Evolutionary conservation across 257 asterid genomes (phyloP).

Genomic region (Nicotiana tabacum): DNA sequence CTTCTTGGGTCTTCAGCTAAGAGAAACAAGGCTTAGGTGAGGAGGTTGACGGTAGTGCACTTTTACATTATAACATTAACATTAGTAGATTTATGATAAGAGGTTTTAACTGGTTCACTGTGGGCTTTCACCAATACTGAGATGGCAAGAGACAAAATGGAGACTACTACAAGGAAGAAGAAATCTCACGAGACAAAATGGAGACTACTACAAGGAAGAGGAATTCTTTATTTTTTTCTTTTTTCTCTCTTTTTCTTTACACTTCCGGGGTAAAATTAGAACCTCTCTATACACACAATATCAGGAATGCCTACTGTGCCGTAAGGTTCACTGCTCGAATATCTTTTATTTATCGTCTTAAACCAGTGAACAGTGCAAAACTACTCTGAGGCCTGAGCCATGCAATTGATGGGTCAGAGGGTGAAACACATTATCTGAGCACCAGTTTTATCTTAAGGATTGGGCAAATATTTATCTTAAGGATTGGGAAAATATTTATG

Average conservation of each 20-base stretch:
- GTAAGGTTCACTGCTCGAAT: background rate
- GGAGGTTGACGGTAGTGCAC: background rate
- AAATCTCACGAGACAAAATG: background rate
- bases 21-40: background rate
- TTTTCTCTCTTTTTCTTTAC: background rate
- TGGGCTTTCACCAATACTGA: background rate
- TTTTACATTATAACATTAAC: background rate
- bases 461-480: background rate
- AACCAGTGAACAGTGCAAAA: background rate
- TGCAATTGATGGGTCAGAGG: background rate
- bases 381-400: background rate
- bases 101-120: background rate
- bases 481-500: background rate
- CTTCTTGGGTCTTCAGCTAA: background rate
- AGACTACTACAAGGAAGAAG: background rate
- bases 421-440: background rate
- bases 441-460: background rate
- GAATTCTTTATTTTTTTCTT: background rate
- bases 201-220: background rate
- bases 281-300: conserved; percentile 8
- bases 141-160: background rate
- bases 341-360: background rate
- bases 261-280: background rate
- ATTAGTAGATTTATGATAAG: background rate
- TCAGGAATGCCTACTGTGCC: background rate